Base-by-base conservation (phyloP, 2,329 filamentous ascomycete species). In the Fusarium sp. region DNA sequence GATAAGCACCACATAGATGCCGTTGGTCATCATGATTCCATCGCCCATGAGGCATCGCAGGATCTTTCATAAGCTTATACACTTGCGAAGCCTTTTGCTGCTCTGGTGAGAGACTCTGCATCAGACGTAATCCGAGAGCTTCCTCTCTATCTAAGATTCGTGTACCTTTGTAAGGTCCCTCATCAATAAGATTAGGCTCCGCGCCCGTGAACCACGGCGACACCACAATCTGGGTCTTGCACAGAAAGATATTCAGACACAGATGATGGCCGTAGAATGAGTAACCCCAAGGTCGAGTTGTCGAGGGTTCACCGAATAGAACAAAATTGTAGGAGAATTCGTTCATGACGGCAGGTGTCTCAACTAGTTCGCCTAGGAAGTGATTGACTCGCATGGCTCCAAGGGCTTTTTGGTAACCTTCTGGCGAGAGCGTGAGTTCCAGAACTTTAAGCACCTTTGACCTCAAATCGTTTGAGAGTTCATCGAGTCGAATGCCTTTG, bases 1-100 rank as follows among this genome's bases (percentile, higher is more conserved):
- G 88, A 79, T 93, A 94, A 0, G 93, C 93, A 41, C 94, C 93
- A 79, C 92, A 94, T 9, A 94, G 80, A 77, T 95, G 93, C 11
- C 93, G 87, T 83, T 95, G 92, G 79, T 96, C 93, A 77, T 94
- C 92, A 73, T 91, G 91, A 79, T 95, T 95, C 93, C 93, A 95
- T 13, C 93, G 87, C 15, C 90, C 91, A 18, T 83, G 82, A 6
- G 88, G 89, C 92, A 94, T 94, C 0, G 83, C 85, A 0, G 89
- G 88, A 65, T 94, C 92, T 30, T 87, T 85, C 83, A 94, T 86
- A 1, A 85, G 74, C 60, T 86, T 85, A 79, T 89, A 94, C 0
- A 89, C 83, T 67, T 89, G 89, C 0, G 90, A 90, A 4, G 80
- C 78, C 0, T 78, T 45, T 76, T 90, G 88, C 24, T 74, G 5